Conservation (phyloP, 176 grass and related monocot genomes). For the Musa beccarii region DNA sequence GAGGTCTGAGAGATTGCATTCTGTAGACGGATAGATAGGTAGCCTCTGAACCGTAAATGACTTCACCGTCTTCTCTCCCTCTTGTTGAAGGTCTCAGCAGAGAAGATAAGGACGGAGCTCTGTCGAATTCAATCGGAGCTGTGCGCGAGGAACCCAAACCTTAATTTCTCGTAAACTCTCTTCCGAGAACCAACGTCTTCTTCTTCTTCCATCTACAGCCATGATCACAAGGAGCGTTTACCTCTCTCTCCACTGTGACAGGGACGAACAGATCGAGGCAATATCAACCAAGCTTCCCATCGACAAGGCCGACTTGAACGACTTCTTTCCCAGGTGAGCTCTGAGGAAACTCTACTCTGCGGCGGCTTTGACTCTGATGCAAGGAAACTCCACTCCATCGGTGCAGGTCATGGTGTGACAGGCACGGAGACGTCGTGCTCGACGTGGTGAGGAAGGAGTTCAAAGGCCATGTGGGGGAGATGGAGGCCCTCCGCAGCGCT, state of each 20-base stretch:
- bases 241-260: constrained; percentile 5
- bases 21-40: neutral
- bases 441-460: constrained; percentile 57
- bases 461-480: constrained; percentile 54
- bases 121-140: constrained; percentile 75
- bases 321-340: constrained; percentile 73
- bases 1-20: constrained; percentile 28
- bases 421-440: constrained; percentile 56
- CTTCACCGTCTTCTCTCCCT: neutral
- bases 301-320: constrained; percentile 73
- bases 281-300: constrained; percentile 77
- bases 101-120: constrained; percentile 83
- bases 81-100: constrained; percentile 53
- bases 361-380: neutral
- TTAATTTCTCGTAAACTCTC: constrained; percentile 56
- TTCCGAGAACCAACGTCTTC: neutral
- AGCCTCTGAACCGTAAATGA: neutral
- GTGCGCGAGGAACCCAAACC: constrained; percentile 46
- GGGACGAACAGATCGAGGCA: constrained; percentile 58
- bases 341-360: neutral
- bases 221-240: too few species aligned
- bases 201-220: neutral
- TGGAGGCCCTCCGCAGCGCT: constrained; percentile 39
- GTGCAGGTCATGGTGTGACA: constrained; percentile 70
- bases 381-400: neutral